These are phyloP conservation scores for Cryptosporidium tyzzeri DNA, from an alignment of 169 alveolate species.

Conservation along the genomic window DNA sequence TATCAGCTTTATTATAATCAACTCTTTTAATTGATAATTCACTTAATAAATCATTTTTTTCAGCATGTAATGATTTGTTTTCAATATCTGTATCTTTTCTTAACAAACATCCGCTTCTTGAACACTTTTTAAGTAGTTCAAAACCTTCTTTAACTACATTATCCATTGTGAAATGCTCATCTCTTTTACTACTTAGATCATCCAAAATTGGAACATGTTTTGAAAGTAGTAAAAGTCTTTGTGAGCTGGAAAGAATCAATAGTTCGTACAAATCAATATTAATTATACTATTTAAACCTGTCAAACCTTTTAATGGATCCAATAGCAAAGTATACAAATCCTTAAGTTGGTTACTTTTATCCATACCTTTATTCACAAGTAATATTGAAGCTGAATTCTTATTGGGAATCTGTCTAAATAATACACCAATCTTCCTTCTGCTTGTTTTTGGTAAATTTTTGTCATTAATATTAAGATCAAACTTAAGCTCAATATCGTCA, in stretches of 20 bases:
- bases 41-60: neutral
- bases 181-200: neutral
- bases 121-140: constrained; percentile 20
- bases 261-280: constrained; percentile 44
- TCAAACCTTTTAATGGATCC: constrained; percentile 14
- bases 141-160: constrained; percentile 13
- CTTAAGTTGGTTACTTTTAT: constrained; percentile 32
- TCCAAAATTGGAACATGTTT: neutral
- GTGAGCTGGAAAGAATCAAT: constrained; percentile 32
- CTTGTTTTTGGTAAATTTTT: constrained; percentile 22
- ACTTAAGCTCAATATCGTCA: constrained; percentile 32
- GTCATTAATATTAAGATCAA: neutral
- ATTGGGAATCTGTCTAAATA: constrained; percentile 26
- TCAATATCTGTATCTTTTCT: neutral
- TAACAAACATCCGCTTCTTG: constrained; percentile 20
- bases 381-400: constrained; percentile 47
- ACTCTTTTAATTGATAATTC: neutral
- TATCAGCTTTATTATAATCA: neutral
- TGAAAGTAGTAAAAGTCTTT: constrained; percentile 31
- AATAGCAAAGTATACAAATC: constrained; percentile 31
- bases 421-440: constrained; percentile 14
- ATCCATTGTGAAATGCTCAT: constrained; percentile 5
- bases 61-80: neutral
- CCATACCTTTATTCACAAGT: constrained; percentile 28
- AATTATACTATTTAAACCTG: constrained; percentile 15